These are phyloP conservation scores for Actinidia chinensis DNA, from an alignment of 179 eudicot genomes.

Conservation along the genomic window DNA sequence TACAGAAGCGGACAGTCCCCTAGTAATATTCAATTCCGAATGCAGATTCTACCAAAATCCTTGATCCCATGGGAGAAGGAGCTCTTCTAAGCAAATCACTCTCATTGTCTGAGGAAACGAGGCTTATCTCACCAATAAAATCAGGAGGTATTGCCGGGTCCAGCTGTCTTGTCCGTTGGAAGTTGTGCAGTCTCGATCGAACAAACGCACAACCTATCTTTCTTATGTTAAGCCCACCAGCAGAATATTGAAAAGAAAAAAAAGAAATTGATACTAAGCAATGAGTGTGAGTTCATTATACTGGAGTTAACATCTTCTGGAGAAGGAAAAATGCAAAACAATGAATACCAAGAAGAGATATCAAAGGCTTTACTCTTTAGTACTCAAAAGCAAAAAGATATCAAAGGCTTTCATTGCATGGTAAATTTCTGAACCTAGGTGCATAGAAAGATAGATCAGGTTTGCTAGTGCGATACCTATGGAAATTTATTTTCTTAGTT, in stretches of 20 bases:
- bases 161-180: constrained; percentile 33
- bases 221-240: constrained; percentile 48
- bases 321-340: too few species aligned
- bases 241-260: background rate
- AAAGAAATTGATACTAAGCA: too few species aligned
- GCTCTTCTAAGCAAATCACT: constrained; percentile 24
- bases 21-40: constrained; percentile 7
- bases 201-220: constrained; percentile 46
- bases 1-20: constrained; percentile 19
- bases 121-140: constrained; percentile 28
- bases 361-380: too few species aligned
- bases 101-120: constrained; percentile 23
- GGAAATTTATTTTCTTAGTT: too few species aligned
- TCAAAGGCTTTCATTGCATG: too few species aligned
- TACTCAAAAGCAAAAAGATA: too few species aligned
- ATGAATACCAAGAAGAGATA: too few species aligned
- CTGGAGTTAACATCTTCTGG: too few species aligned
- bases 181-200: constrained; percentile 29
- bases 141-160: constrained; percentile 38
- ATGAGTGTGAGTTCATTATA: too few species aligned
- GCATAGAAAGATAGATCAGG: too few species aligned
- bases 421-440: too few species aligned
- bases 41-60: constrained; percentile 26
- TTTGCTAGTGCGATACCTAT: too few species aligned
- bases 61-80: constrained; percentile 31